These are phyloP conservation scores for Clavispora phyllophila DNA, from an alignment of 805 yeast species.

Conservation along the genomic window DNA sequence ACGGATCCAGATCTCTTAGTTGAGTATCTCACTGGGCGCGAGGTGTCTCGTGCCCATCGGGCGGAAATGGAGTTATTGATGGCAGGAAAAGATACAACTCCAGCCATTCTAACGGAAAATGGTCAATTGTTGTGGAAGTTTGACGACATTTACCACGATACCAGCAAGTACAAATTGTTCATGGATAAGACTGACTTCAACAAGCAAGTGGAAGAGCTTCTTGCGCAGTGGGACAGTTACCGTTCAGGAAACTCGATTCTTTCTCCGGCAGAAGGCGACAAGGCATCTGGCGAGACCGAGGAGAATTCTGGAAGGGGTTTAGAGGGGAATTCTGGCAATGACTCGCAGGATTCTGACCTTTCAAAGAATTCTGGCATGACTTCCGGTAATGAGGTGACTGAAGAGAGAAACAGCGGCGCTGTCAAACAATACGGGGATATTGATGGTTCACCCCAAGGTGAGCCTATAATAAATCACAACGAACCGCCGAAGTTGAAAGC, in stretches of 20 bases:
- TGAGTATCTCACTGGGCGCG: conserved; percentile 24
- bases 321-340: too few species aligned
- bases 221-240: conserved; percentile 1
- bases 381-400: too few species aligned
- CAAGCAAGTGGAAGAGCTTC: conserved; percentile 3
- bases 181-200: conserved; percentile 3
- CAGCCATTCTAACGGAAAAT: conserved; percentile 5
- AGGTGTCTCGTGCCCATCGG: conserved; percentile 22
- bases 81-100: conserved; percentile 5
- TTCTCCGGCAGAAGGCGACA: too few species aligned
- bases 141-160: conserved; percentile 12
- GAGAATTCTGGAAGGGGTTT: too few species aligned
- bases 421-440: not conserved
- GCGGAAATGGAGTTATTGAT: conserved; percentile 12
- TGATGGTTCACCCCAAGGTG: too few species aligned
- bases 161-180: conserved; percentile 2
- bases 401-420: not conserved
- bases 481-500: not conserved
- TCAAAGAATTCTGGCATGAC: too few species aligned
- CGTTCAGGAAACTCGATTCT: not conserved
- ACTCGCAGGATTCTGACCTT: too few species aligned
- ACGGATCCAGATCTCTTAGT: conserved; percentile 19
- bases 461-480: not conserved
- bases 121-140: conserved; percentile 3
- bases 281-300: too few species aligned